Conservation (phyloP, 371 early-diverging fungal species). For the Mortierella sp. region DNA sequence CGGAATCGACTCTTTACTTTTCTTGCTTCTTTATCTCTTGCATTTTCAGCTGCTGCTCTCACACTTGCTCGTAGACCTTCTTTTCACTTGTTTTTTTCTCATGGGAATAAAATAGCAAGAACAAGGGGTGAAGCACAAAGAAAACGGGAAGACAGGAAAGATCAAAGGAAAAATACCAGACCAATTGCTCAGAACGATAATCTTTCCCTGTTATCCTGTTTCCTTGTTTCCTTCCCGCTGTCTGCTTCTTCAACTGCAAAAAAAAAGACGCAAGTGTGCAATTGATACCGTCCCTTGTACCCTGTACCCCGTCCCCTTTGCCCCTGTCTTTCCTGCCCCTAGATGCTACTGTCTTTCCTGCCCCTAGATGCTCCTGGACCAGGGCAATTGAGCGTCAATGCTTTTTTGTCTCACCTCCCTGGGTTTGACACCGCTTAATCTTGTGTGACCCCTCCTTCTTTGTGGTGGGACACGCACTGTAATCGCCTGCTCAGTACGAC, state of each 20-base stretch:
- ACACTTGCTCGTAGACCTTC: background rate
- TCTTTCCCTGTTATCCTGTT: background rate
- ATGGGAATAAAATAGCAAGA: background rate
- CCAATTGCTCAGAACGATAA: background rate
- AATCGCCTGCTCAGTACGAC: background rate
- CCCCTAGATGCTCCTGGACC: background rate
- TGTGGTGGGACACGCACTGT: background rate
- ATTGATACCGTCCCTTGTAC: background rate
- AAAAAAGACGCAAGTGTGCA: background rate
- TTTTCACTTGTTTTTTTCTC: background rate
- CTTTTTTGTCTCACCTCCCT: slow-evolving; percentile 5
- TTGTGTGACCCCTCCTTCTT: slow-evolving; percentile 10
- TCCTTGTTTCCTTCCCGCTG: background rate
- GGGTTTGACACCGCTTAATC: slow-evolving; percentile 4
- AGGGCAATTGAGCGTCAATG: background rate
- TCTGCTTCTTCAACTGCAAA: background rate
- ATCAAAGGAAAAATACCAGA: background rate
- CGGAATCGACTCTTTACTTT: background rate
- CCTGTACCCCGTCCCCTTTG: background rate
- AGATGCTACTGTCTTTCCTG: background rate
- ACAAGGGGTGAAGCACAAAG: background rate
- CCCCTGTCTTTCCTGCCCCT: background rate
- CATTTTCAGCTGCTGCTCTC: background rate
- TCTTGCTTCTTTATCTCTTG: background rate
- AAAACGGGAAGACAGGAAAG: background rate